Percentiles rank a stretch among this genome's conserved stretches.
phyloP scores from a whole-genome alignment of 2,329 filamentous ascomycete genomes.

The Aphanocladium album region DNA sequence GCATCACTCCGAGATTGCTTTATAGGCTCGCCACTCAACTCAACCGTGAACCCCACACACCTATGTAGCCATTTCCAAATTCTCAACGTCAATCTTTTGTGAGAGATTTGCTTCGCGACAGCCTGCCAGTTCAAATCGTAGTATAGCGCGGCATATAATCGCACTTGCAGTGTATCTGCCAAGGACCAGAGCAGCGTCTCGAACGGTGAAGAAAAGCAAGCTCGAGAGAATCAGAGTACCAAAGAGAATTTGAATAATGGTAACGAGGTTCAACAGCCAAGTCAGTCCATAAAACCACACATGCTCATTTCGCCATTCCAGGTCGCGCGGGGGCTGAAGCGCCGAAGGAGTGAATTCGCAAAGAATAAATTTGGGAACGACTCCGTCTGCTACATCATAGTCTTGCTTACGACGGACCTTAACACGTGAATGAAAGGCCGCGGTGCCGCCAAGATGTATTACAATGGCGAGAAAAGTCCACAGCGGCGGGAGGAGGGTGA shows the following conservation, averaged over 20 bases:
- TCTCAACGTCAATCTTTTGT: too few relatives aligned
- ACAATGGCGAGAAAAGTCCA: slow-evolving; percentile 22
- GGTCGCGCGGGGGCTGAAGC: slow-evolving; percentile 16
- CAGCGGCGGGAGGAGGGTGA: slow-evolving; percentile 20
- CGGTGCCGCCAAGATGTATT: slow-evolving; percentile 18
- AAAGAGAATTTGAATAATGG: slow-evolving; percentile 20
- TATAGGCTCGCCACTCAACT: too few relatives aligned
- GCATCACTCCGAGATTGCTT: too few relatives aligned
- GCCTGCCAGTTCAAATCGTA: too few relatives aligned
- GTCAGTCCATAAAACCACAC: slow-evolving; percentile 17
- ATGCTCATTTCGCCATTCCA: slow-evolving; percentile 14
- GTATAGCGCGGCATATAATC: too few relatives aligned
- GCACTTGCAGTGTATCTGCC: too few relatives aligned
- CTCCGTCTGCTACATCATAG: neutral
- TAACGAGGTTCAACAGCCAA: slow-evolving; percentile 19
- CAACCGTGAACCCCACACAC: too few relatives aligned
- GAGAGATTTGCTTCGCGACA: too few relatives aligned
- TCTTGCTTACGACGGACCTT: slow-evolving; percentile 2
- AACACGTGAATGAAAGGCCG: slow-evolving; percentile 17
- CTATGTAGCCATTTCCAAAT: too few relatives aligned
- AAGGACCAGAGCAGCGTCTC: too few relatives aligned
- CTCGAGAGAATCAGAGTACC: slow-evolving; percentile 22
- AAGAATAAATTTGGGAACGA: slow-evolving; percentile 1
- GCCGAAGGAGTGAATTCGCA: slow-evolving; percentile 18
- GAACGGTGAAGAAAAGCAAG: slow-evolving; percentile 16